These are phyloP conservation scores for Anacardium occidentale DNA, from an alignment of 345 rosid species.

Conservation along the genomic window DNA sequence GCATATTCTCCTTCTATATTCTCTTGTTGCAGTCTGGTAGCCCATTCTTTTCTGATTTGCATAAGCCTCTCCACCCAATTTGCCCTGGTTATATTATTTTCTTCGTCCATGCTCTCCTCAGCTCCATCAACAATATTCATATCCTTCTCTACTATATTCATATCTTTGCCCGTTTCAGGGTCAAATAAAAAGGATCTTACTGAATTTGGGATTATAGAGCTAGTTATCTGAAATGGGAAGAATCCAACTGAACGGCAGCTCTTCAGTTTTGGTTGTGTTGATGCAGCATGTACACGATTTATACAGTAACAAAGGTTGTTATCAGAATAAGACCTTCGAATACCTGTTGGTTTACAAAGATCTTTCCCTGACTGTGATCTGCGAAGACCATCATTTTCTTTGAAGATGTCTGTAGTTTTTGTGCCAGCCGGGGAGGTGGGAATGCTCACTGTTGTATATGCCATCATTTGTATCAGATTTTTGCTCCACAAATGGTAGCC, in stretches of 20 bases:
- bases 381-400: slow-evolving; percentile 50
- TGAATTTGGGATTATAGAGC: slow-evolving; percentile 52
- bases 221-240: slow-evolving; percentile 57
- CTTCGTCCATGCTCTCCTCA: slow-evolving; percentile 24
- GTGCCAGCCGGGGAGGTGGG: slow-evolving; percentile 41
- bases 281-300: slow-evolving; percentile 41
- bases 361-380: slow-evolving; percentile 58
- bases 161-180: slow-evolving; percentile 44
- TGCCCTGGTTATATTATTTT: slow-evolving; percentile 40
- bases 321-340: slow-evolving; percentile 64
- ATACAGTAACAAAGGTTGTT: slow-evolving; percentile 52
- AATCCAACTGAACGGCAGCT: slow-evolving; percentile 52
- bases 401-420: slow-evolving; percentile 31
- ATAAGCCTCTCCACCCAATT: slow-evolving; percentile 78
- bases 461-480: slow-evolving; percentile 38
- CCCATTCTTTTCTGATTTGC: slow-evolving; percentile 63
- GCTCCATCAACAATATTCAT: slow-evolving; percentile 19
- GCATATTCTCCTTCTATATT: slow-evolving; percentile 25
- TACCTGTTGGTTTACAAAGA: slow-evolving; percentile 36
- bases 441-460: slow-evolving; percentile 46
- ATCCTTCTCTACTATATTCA: slow-evolving; percentile 28
- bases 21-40: slow-evolving; percentile 33
- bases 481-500: background rate
- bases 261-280: slow-evolving; percentile 49
- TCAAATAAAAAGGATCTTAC: slow-evolving; percentile 59